Base-by-base conservation (phyloP, 2,329 filamentous ascomycete genomes). In the Epicoccum sorghinum region DNA sequence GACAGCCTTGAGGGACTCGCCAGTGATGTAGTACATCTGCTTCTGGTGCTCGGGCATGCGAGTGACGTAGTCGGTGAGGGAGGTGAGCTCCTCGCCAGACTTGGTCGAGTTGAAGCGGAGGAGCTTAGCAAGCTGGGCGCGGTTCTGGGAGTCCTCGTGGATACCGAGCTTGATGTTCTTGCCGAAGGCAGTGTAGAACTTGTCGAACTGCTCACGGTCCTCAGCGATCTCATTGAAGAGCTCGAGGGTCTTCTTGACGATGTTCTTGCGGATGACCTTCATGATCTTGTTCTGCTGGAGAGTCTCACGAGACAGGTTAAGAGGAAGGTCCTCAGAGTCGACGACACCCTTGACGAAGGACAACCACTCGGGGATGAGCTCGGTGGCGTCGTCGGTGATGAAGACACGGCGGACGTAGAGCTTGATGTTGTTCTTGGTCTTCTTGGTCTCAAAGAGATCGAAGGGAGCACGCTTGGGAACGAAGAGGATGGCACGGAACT, bases 361-460 rank as follows among this genome's bases (percentile, higher is more conserved):
- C 75, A 99, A 89, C 95, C 95, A 99, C 86, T 99, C 95, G 58
- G 95, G 95, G 67, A 99, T 96, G 82, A 99, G 89, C 78, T 99
- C 95, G 70, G 95, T 98, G 71, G 95, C 95, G 79, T 99, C 95
- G 70, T 99, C 95, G 59, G 95, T 99, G 86, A 99, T 99, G 90
- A 99, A 99, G 80, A 99, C 95, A 79, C 95, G 95, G 79, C 95
- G 93, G 75, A 99, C 95, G 83, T 99, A 99, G 72, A 99, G 89
- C 89, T 99, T 99, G 88, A 99, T 98, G 90, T 99, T 99, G 90
- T 98, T 99, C 92, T 99, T 99, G 77, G 93, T 97, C 90, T 97
- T 96, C 91, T 99, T 99, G 78, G 93, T 97, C 90, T 99, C 95
- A 79, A 99, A 99, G 61, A 99, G 90, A 77, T 99, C 95, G 80